phyloP scores from a whole-genome alignment of 441 rosid genomes.

The Eruca vesicaria region DNA sequence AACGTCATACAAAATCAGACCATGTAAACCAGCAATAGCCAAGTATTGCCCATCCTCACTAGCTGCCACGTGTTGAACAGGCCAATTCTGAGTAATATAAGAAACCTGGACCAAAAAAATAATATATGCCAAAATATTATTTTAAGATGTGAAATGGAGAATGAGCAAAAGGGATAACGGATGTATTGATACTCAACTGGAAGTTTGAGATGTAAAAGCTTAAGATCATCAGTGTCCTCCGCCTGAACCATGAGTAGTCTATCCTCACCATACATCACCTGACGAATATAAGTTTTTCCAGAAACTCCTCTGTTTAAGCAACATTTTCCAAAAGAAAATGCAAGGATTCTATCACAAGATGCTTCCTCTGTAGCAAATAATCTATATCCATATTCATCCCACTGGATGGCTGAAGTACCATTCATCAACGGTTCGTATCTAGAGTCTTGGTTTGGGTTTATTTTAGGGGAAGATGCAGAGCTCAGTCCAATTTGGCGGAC shows the following conservation, averaged over 20 bases:
- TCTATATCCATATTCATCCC: conserved; percentile 97
- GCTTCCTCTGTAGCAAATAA: conserved; percentile 92
- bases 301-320: conserved; percentile 97
- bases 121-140: conserved; percentile 10
- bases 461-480: conserved; percentile 79
- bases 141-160: conserved; percentile 35
- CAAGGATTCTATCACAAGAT: conserved; percentile 81
- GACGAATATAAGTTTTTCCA: conserved; percentile 91
- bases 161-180: conserved; percentile 12
- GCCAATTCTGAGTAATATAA: conserved; percentile 94
- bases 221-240: conserved; percentile 91
- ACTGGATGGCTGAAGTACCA: conserved; percentile 89
- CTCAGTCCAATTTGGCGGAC: conserved; percentile 89
- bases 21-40: conserved; percentile 96
- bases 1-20: conserved; percentile 86
- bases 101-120: conserved; percentile 60
- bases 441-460: conserved; percentile 72
- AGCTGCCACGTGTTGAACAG: conserved; percentile 97
- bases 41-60: conserved; percentile 96
- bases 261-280: conserved; percentile 96
- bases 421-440: conserved; percentile 85
- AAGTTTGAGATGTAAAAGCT: conserved; percentile 90
- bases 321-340: conserved; percentile 95
- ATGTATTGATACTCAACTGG: conserved; percentile 64
- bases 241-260: conserved; percentile 96